These are phyloP conservation scores for Tarenaya hassleriana DNA, from an alignment of 345 rosid genomes.

Conservation along the genomic window DNA sequence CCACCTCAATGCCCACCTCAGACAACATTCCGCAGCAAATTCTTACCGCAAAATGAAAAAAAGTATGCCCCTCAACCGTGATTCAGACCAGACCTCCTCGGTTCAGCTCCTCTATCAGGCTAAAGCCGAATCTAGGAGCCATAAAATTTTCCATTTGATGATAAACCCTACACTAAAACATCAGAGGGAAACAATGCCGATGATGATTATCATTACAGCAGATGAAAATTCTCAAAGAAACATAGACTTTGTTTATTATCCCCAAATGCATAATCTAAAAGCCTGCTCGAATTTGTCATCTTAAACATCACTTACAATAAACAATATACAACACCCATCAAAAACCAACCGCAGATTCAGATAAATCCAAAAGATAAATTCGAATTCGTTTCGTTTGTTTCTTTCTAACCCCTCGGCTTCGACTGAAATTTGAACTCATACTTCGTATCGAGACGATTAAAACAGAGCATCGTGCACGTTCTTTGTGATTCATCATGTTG, in stretches of 20 bases:
- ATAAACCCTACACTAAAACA: conserved; percentile 4
- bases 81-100: conserved; percentile 18
- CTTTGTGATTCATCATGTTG: no score
- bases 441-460: no score
- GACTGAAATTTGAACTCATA: no score
- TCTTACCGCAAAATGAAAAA: conserved; percentile 15
- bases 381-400: no score
- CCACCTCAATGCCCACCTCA: conserved; percentile 33
- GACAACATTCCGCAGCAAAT: conserved; percentile 48
- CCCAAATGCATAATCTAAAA: not conserved
- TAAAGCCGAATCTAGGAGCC: conserved; percentile 21
- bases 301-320: no score
- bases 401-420: no score
- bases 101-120: conserved; percentile 8
- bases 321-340: no score
- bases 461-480: no score
- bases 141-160: conserved; percentile 26
- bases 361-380: not conserved
- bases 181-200: conserved; percentile 12
- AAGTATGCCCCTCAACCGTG: conserved; percentile 1
- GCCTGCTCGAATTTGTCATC: no score
- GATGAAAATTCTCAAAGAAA: not conserved
- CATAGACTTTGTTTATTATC: not conserved
- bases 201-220: conserved; percentile 9
- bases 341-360: not conserved